Conservation (phyloP, 1,284 basidiomycete genomes). For the Melampsora abietis-canadensis region DNA sequence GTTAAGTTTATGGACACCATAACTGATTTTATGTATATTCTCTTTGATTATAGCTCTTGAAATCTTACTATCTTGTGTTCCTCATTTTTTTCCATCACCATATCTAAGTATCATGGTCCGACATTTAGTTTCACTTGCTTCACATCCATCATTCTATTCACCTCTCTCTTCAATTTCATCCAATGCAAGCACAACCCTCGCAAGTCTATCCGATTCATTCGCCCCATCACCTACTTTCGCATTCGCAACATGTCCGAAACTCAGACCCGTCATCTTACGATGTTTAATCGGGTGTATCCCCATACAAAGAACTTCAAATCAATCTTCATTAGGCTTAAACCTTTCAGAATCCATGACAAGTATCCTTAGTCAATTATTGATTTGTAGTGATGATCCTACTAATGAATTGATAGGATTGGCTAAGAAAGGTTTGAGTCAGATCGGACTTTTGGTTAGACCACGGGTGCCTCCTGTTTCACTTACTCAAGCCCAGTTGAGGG, state of each 20-base stretch:
- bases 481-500: slow-evolving; percentile 2
- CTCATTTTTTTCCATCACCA: slow-evolving; percentile 14
- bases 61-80: slow-evolving; percentile 12
- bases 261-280: slow-evolving; percentile 3
- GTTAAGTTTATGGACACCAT: not conserved
- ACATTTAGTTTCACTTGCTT: not conserved
- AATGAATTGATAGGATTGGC: not conserved
- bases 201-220: not conserved
- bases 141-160: slow-evolving; percentile 12
- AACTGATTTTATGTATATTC: not conserved
- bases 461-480: slow-evolving; percentile 14
- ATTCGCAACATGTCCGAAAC: not conserved
- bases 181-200: not conserved
- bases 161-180: not conserved
- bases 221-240: not conserved
- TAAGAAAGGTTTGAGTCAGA: not conserved
- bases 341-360: slow-evolving; percentile 5
- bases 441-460: slow-evolving; percentile 8
- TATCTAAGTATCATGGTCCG: slow-evolving; percentile 10
- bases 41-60: slow-evolving; percentile 12
- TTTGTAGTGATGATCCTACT: not conserved
- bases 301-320: slow-evolving; percentile 3
- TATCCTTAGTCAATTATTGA: not conserved
- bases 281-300: slow-evolving; percentile 11
- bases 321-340: slow-evolving; percentile 7